phyloP scores from a whole-genome alignment of 768 basidiomycete species.

The Mycena floridula region DNA sequence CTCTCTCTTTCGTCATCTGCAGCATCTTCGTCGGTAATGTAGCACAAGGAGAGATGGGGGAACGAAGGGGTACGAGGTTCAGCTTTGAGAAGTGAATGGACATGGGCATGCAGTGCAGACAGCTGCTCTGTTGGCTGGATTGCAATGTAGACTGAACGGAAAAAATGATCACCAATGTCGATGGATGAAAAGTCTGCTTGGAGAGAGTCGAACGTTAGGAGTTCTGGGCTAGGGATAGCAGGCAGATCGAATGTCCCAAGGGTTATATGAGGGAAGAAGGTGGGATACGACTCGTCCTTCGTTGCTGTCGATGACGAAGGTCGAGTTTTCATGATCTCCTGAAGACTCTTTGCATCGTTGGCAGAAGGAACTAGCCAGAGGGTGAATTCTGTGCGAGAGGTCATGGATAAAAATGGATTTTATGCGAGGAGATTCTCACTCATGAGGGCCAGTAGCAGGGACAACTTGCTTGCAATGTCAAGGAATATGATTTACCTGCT shows the following conservation, averaged over 20 bases:
- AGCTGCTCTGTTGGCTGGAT: slow-evolving; percentile 42
- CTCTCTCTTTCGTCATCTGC: slow-evolving; percentile 40
- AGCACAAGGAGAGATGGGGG: slow-evolving; percentile 72
- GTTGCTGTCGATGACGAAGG: slow-evolving; percentile 18
- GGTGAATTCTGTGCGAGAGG: slow-evolving; percentile 32
- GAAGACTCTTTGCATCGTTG: slow-evolving; percentile 36
- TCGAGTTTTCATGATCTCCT: slow-evolving; percentile 37
- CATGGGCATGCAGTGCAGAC: slow-evolving; percentile 36
- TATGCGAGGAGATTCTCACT: too few relatives aligned
- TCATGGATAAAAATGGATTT: too few relatives aligned
- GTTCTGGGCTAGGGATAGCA: slow-evolving; percentile 25
- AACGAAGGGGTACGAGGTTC: slow-evolving; percentile 49
- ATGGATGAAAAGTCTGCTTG: slow-evolving; percentile 46
- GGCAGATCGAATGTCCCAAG: slow-evolving; percentile 36
- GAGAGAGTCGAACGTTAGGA: slow-evolving; percentile 26
- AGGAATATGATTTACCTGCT: too few relatives aligned
- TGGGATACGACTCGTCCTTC: slow-evolving; percentile 44
- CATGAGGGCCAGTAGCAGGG: too few relatives aligned
- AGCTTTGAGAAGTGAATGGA: slow-evolving; percentile 33
- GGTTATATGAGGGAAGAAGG: slow-evolving; percentile 67
- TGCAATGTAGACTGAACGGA: slow-evolving; percentile 61
- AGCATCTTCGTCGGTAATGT: slow-evolving; percentile 63
- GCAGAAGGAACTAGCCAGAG: slow-evolving; percentile 66
- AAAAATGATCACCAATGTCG: slow-evolving; percentile 56
- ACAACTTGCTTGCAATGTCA: too few relatives aligned